Percentiles rank a stretch among this genome's conserved stretches.
Conservation (phyloP, 2,329 filamentous ascomycete genomes). For the Scolecobasidium constrictum region DNA sequence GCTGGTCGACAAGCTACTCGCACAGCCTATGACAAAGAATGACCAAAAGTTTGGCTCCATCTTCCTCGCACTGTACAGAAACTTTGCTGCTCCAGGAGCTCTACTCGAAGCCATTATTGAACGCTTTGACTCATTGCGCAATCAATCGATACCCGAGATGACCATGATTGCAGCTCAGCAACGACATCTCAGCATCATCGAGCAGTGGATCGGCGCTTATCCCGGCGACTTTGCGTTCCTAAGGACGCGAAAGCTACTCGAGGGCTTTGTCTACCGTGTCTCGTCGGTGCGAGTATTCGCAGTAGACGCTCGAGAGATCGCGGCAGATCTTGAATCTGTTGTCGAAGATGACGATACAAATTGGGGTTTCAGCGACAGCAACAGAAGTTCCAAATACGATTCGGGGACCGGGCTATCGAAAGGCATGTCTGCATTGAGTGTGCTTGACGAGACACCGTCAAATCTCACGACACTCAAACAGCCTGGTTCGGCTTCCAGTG, state of each 20-base stretch:
- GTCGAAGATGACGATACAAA: slow-evolving; percentile 82
- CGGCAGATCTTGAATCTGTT: slow-evolving; percentile 62
- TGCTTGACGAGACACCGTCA: neutral
- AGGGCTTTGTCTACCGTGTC: slow-evolving; percentile 66
- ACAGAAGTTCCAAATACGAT: slow-evolving; percentile 32
- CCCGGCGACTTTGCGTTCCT: slow-evolving; percentile 85
- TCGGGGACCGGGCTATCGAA: slow-evolving; percentile 21
- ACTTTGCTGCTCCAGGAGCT: slow-evolving; percentile 73
- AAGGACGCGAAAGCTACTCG: slow-evolving; percentile 58
- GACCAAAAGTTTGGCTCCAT: slow-evolving; percentile 82
- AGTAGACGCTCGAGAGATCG: slow-evolving; percentile 76
- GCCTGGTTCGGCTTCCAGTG: neutral
- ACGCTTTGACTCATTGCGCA: slow-evolving; percentile 54
- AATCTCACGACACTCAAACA: slow-evolving; percentile 1
- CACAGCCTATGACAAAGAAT: slow-evolving; percentile 70
- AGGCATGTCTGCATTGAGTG: neutral
- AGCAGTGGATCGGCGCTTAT: slow-evolving; percentile 82
- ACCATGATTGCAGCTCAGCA: slow-evolving; percentile 72
- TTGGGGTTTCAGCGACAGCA: slow-evolving; percentile 77
- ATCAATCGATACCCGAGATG: slow-evolving; percentile 58
- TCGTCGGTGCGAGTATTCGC: slow-evolving; percentile 71
- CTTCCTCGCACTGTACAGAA: slow-evolving; percentile 87
- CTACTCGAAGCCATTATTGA: slow-evolving; percentile 69
- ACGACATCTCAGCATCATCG: slow-evolving; percentile 71
- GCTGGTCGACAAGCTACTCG: slow-evolving; percentile 72